Base-by-base conservation (phyloP, 257 asterid species). In the Anisodus tanguticus region DNA sequence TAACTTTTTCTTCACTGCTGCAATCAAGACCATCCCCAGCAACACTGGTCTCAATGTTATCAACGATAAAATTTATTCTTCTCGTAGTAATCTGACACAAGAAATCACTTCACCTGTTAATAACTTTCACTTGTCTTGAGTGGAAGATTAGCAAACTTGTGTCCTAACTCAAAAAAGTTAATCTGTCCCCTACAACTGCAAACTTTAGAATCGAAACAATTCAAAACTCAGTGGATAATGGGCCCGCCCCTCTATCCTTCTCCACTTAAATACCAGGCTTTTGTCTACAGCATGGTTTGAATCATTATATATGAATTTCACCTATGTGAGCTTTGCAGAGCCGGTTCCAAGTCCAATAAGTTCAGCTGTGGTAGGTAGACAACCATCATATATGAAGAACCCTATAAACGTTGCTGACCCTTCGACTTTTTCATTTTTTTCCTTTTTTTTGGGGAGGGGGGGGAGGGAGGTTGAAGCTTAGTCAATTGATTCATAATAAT, bases 51-150 rank as follows among this genome's bases (percentile, higher is more conserved):
- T 92, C 98, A 83, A 67, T 82, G 87, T 87, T 93, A 85, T 97
- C 98, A 87, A 93, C 91, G 85, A 97, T 92, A 89, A 97, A 97
- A 87, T 93, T 97, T 89, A 97, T 87, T 90, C 98, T 93, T 88
- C 94, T 92, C 15, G 98, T 92, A 49, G 99, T 97, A 85, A 97
- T 91, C 99, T 97, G 97, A 85, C 45, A 76, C 64, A 53, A 76
- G 64, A 76, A 76, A 76, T 53, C 81, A 26, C 62, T 76, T 76
- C 43, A 69, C 69, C n/a, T 31, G 66, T 47, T 62, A 47, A 49
- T 74, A 76, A 31, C 11, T 76, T 76, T 26, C 57, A 51, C 81
- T 76, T 26, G 2, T 76, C n/a, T 55, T 47, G 17, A 11, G 54
- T 68, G 2, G 37, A 82, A 67, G 31, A 66, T 53, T 31, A 53